Evolutionary conservation across 2,329 filamentous ascomycete species (phyloP).

Genomic region (Nothophoma quercina): DNA sequence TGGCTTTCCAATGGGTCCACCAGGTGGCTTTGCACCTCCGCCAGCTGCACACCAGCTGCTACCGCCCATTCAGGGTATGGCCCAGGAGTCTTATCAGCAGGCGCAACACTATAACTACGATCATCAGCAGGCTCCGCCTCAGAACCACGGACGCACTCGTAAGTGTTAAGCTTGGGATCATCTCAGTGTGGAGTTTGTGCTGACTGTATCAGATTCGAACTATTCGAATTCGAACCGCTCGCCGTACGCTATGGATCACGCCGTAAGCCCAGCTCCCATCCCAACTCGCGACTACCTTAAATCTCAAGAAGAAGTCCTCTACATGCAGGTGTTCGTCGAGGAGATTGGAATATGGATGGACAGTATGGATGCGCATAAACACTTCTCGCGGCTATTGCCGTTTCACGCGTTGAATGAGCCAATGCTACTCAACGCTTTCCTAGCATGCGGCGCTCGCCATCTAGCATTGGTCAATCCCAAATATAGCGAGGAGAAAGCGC

Average conservation of each 20-base stretch:
- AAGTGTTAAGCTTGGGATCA: slow-evolving; percentile 12
- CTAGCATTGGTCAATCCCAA: slow-evolving; percentile 73
- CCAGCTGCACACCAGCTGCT: slow-evolving; percentile 57
- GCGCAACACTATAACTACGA: slow-evolving; percentile 53
- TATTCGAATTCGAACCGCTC: slow-evolving; percentile 38
- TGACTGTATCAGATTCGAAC: slow-evolving; percentile 29
- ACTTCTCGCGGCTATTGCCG: slow-evolving; percentile 85
- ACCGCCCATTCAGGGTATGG: slow-evolving; percentile 60
- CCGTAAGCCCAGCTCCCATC: slow-evolving; percentile 31
- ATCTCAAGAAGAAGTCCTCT: slow-evolving; percentile 79
- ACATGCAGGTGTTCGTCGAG: slow-evolving; percentile 91
- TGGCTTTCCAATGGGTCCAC: slow-evolving; percentile 42
- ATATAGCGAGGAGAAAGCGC: slow-evolving; percentile 77
- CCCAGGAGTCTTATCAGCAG: slow-evolving; percentile 57
- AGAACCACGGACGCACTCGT: slow-evolving; percentile 33
- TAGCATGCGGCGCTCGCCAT: slow-evolving; percentile 88
- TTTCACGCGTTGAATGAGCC: slow-evolving; percentile 82
- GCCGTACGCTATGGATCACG: slow-evolving; percentile 34
- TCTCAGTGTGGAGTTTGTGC: background rate
- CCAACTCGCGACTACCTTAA: slow-evolving; percentile 69
- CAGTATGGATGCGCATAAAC: slow-evolving; percentile 82
- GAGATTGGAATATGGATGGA: slow-evolving; percentile 96
- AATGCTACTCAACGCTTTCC: slow-evolving; percentile 86
- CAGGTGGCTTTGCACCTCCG: slow-evolving; percentile 32
- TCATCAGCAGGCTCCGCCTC: slow-evolving; percentile 41